Base-by-base conservation (phyloP, 2,329 filamentous ascomycete species). In the Orbilia ellipsospora region DNA sequence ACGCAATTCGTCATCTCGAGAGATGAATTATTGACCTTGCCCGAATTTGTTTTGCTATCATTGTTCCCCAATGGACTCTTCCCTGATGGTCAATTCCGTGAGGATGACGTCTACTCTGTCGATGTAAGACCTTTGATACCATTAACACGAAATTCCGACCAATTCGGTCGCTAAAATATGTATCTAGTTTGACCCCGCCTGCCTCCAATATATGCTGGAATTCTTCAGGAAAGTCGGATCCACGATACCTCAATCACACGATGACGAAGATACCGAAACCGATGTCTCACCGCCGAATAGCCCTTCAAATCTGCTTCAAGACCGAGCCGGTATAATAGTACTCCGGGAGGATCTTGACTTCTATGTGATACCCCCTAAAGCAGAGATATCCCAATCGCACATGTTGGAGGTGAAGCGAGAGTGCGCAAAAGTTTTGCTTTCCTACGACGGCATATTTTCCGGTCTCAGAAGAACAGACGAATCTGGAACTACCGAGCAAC, bases 41-140 rank as follows among this genome's bases (percentile, higher is more conserved):
- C 95, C 63, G 95, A 99, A 85, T 99, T 99, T 81, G 95, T 99
- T 54, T 87, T 99, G 52, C 86, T 99, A 48, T 99, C 95, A n/a
- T 87, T 99, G 48, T 99, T 99, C 80, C 95, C 95, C 45, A 99
- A 99, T 82, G 95, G 95, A n/a, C 87, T 99, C 23, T 93, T 99
- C 77, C 95, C 95, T 4, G 95, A 99, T 31, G 94, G 94, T 15
- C 94, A 98, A 81, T 96, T 94, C 82, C 89, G 93, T 78, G 95
- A 98, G 80, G 92, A 92, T 79, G 94, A 98, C 82, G 92, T 96
- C 76, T 96, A 98, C 80, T 93, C 95, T 82, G 94, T 99, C 81
- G 95, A 99, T 87, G 95, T 99, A 87, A 86, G 93, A 89, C 80
- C 31, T 48, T 13, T 23, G 51, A 73, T 72, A 3, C 16, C n/a